Percentiles rank a stretch among this genome's conserved stretches.
Conservation (phyloP, 352 stramenopile genomes). For the Saprolegnia diclina region DNA sequence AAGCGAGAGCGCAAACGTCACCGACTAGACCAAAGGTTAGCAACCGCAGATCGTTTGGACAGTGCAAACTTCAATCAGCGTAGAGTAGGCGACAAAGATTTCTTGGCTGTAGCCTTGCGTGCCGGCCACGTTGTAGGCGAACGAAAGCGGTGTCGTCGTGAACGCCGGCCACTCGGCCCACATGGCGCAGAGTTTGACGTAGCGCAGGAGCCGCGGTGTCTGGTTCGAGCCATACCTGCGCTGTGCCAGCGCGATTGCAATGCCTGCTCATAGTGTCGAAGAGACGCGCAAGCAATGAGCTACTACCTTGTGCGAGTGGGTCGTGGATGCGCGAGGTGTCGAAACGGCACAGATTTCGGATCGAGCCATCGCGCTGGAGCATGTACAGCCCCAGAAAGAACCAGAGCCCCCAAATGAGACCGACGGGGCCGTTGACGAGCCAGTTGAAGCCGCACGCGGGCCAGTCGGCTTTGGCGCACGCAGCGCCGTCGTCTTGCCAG, state of each 20-base stretch:
- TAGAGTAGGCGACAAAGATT: neutral
- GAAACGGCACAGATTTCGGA: neutral
- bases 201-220: conserved; percentile 12
- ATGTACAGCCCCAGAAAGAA: neutral
- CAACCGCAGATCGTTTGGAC: neutral
- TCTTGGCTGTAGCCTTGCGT: neutral
- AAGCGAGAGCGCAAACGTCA: neutral
- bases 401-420: neutral
- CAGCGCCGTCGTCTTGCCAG: neutral
- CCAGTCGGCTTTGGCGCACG: neutral
- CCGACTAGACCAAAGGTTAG: neutral
- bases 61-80: neutral
- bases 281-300: neutral
- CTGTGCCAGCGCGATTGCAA: conserved; percentile 21
- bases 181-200: conserved; percentile 24
- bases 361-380: neutral
- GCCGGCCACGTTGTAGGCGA: conserved; percentile 18
- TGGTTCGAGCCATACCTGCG: conserved; percentile 4
- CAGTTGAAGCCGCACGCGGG: neutral
- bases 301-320: conserved; percentile 18
- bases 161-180: conserved; percentile 25
- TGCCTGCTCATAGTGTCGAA: neutral
- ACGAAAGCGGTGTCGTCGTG: conserved; percentile 20
- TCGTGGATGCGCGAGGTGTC: conserved; percentile 13
- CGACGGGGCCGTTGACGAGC: neutral